These are phyloP conservation scores for Macadamia tetraphylla DNA, from an alignment of 164 flowering plant species.

Conservation along the genomic window DNA sequence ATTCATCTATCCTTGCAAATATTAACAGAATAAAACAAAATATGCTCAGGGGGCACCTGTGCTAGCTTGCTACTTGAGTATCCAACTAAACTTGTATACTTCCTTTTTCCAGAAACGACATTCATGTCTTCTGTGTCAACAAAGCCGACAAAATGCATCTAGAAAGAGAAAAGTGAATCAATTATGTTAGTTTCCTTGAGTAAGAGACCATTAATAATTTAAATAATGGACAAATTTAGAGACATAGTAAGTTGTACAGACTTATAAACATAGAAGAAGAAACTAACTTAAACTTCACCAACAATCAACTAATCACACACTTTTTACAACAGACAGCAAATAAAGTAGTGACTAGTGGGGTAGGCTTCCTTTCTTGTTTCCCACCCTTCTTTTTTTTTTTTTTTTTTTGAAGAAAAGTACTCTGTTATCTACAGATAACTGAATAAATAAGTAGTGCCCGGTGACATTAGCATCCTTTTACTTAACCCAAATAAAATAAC, in stretches of 20 bases:
- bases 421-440: too few relatives aligned
- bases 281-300: constrained; percentile 1
- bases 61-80: constrained; percentile 89
- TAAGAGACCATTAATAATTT: background rate
- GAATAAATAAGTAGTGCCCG: too few relatives aligned
- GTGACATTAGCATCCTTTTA: too few relatives aligned
- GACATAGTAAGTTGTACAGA: background rate
- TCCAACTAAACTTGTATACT: constrained; percentile 70
- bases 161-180: constrained; percentile 10
- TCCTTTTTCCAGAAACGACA: constrained; percentile 69
- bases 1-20: background rate
- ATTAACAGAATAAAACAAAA: background rate
- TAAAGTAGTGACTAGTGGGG: background rate
- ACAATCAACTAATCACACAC: background rate
- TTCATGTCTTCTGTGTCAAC: constrained; percentile 96
- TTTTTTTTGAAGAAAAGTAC: too few relatives aligned
- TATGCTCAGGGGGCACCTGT: constrained; percentile 45
- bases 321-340: background rate
- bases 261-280: background rate
- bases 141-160: constrained; percentile 94
- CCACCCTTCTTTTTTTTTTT: too few relatives aligned
- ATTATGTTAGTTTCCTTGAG: background rate
- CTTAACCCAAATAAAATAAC: too few relatives aligned
- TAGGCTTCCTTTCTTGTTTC: too few relatives aligned
- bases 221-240: background rate